Conservation (phyloP, 352 stramenopile genomes). For the Phytophthora idaei region DNA sequence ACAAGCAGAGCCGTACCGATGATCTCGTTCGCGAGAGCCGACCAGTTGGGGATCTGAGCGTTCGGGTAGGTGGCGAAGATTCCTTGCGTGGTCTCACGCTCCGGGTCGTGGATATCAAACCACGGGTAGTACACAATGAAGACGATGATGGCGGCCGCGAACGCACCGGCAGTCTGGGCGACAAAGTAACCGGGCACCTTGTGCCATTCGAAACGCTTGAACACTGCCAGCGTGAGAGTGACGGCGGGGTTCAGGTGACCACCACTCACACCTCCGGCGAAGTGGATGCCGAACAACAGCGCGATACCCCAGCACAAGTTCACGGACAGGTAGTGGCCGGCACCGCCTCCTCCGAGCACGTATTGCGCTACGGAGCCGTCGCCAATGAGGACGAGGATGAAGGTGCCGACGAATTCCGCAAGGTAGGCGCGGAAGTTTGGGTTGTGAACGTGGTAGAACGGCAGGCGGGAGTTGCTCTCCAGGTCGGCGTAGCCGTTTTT, state of each 20-base stretch:
- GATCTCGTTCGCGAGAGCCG: conserved; percentile 49
- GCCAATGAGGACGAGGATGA: conserved; percentile 68
- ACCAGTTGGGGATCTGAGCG: conserved; percentile 44
- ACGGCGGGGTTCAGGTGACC: conserved; percentile 73
- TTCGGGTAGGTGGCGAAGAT: conserved; percentile 64
- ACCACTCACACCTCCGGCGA: conserved; percentile 55
- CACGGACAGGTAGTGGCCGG: conserved; percentile 56
- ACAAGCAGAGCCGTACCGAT: conserved; percentile 48
- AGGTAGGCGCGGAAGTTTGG: conserved; percentile 58
- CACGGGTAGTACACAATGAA: conserved; percentile 69
- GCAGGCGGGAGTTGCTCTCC: conserved; percentile 35
- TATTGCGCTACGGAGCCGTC: conserved; percentile 67
- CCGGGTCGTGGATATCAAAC: conserved; percentile 55
- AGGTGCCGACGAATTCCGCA: conserved; percentile 67
- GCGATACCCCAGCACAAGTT: conserved; percentile 68
- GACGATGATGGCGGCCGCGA: conserved; percentile 48
- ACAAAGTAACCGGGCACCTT: conserved; percentile 61
- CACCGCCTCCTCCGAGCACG: conserved; percentile 46
- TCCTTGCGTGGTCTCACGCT: conserved; percentile 39
- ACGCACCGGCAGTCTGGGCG: conserved; percentile 51
- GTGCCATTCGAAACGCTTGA: conserved; percentile 56
- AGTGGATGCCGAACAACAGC: conserved; percentile 67
- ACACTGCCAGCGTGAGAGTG: conserved; percentile 57
- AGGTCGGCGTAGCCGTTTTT: conserved; percentile 38
- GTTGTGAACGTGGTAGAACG: conserved; percentile 44